These are phyloP conservation scores for Wickerhamomyces queroliae DNA, from an alignment of 805 yeast species.

Conservation along the genomic window DNA sequence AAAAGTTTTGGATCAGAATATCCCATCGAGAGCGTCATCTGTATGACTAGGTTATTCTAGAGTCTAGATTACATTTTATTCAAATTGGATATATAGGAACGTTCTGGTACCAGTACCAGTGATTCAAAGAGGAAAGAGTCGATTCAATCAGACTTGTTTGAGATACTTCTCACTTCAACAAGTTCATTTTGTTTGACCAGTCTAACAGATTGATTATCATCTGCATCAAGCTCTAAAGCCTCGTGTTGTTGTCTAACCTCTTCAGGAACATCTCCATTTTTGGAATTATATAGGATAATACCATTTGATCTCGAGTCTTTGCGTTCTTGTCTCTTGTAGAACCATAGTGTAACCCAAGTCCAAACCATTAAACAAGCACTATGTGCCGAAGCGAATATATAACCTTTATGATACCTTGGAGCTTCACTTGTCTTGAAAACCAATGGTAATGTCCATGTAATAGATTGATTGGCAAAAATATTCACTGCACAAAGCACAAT, in stretches of 20 bases:
- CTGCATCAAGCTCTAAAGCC: too few relatives aligned
- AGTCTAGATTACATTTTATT: not conserved
- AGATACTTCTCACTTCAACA: too few relatives aligned
- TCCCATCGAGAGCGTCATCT: constrained; percentile 22
- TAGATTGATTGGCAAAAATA: constrained; percentile 43
- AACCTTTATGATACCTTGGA: constrained; percentile 52
- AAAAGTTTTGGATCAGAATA: constrained; percentile 25
- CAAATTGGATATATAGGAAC: too few relatives aligned
- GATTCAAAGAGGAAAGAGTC: too few relatives aligned
- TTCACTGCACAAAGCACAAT: constrained; percentile 45
- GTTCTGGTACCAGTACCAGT: too few relatives aligned
- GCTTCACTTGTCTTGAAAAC: constrained; percentile 38
- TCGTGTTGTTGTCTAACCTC: constrained; percentile 3
- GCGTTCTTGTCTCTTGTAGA: constrained; percentile 35
- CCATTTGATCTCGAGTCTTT: constrained; percentile 31
- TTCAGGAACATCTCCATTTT: constrained; percentile 12
- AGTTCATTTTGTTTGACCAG: too few relatives aligned
- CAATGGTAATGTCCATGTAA: constrained; percentile 40
- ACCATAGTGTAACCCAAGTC: constrained; percentile 17
- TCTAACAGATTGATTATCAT: too few relatives aligned
- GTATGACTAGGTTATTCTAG: too few relatives aligned
- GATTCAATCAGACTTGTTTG: too few relatives aligned
- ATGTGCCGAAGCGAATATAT: constrained; percentile 30
- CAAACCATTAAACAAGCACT: constrained; percentile 19
- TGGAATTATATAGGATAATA: constrained; percentile 26